A percentile compares a stretch with the other conserved stretches of the same genome.
Evolutionary conservation across 305 asterid genomes (phyloP).

Genomic region (Lippia alba): DNA sequence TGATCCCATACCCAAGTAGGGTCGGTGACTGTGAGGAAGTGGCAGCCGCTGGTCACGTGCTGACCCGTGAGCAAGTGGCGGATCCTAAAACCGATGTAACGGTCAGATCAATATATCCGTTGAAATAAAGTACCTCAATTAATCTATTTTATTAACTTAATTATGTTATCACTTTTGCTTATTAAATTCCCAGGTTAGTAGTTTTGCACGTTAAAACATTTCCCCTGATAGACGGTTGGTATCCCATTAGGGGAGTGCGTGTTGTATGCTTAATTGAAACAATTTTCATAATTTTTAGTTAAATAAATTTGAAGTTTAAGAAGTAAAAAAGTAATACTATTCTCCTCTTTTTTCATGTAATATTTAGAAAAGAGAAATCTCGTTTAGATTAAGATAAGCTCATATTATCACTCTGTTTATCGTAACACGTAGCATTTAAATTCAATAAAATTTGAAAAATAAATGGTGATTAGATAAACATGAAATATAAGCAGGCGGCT

Average conservation of each 20-base stretch:
- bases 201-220: neutral
- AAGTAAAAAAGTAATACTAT: too few species aligned
- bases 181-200: too few species aligned
- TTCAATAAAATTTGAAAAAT: neutral
- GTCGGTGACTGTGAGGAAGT: conserved; percentile 9
- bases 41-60: conserved; percentile 24
- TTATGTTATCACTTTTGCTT: neutral
- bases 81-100: conserved; percentile 32
- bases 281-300: too few species aligned
- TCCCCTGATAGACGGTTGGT: neutral
- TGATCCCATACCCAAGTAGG: neutral
- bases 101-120: conserved; percentile 29
- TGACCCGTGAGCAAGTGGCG: conserved; percentile 1
- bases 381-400: too few species aligned
- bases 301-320: too few species aligned
- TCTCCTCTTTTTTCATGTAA: too few species aligned
- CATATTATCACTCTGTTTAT: too few species aligned
- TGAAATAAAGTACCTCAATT: conserved; percentile 10
- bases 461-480: conserved; percentile 24
- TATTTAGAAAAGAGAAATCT: too few species aligned
- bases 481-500: conserved; percentile 12
- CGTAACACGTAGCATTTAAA: neutral
- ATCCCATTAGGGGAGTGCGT: too few species aligned
- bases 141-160: too few species aligned
- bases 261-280: too few species aligned